Percentiles rank a stretch among this genome's conserved stretches.
Evolutionary conservation across 2,329 filamentous ascomycete species (phyloP).

Genomic region (Hirsutella rhossiliensis): DNA sequence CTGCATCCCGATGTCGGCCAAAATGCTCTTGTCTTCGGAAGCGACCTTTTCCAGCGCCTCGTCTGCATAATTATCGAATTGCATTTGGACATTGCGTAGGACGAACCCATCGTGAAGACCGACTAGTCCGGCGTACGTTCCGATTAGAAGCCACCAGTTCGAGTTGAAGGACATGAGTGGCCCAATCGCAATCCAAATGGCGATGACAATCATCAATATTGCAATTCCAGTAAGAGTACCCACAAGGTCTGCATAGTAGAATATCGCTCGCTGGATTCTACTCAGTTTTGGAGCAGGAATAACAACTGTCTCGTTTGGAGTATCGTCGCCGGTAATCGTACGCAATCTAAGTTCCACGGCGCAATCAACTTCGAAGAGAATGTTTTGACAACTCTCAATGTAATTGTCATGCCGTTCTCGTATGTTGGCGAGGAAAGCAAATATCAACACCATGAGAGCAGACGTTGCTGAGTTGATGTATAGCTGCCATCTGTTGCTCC

Average conservation of each 20-base stretch:
- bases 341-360: slow-evolving; percentile 21
- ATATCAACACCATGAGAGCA: slow-evolving; percentile 22
- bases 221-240: slow-evolving; percentile 26
- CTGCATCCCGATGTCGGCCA: slow-evolving; percentile 6
- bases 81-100: slow-evolving; percentile 28
- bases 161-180: slow-evolving; percentile 24
- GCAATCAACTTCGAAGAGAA: slow-evolving; percentile 20
- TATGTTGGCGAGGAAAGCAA: slow-evolving; percentile 27
- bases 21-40: slow-evolving; percentile 5
- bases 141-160: slow-evolving; percentile 36
- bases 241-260: slow-evolving; percentile 28
- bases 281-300: slow-evolving; percentile 19
- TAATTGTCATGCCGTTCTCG: slow-evolving; percentile 22
- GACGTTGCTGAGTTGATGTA: slow-evolving; percentile 32
- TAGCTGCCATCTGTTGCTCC: slow-evolving; percentile 24
- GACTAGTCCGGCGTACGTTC: slow-evolving; percentile 33
- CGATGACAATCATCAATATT: slow-evolving; percentile 22
- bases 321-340: slow-evolving; percentile 17
- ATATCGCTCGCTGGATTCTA: slow-evolving; percentile 23
- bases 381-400: slow-evolving; percentile 16
- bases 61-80: slow-evolving; percentile 9
- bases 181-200: slow-evolving; percentile 25
- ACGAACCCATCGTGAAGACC: slow-evolving; percentile 32
- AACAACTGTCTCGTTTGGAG: slow-evolving; percentile 19
- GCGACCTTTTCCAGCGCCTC: slow-evolving; percentile 6